Base-by-base conservation (phyloP, 805 yeast species). In the Candida hungchunana region DNA sequence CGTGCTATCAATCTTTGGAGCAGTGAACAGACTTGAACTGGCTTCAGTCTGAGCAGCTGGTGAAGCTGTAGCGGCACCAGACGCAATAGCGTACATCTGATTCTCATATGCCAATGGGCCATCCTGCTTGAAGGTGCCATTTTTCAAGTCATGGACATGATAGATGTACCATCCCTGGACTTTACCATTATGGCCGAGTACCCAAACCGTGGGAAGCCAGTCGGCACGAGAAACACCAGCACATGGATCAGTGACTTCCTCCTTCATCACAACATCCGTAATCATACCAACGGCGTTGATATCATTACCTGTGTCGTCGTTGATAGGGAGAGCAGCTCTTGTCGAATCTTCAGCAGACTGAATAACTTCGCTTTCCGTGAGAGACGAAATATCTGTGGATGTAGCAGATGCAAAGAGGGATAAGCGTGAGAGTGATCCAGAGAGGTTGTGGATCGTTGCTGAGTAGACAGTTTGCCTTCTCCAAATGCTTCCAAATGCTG, bases 321-420 rank as follows among this genome's bases (percentile, higher is more conserved):
- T 75, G 47, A 85, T 63, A 2, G 96, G 95, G 43, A 86, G 63
- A 18, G 76, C 70, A 0, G 95, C 95, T 32, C 83, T 68, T 48
- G 75, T 77, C 4, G 79, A 65, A 51, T 88, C 96, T 47, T 82
- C 82, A 4, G 71, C 57, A 7, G 79, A 79, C 20, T 62, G 62
- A 1, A 80, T 50, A 3, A 64, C 51, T 14, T 58, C 56, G 0
- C 46, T 31, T 1, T 61, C 47, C 2, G 75, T 64, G 18, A 72
- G 40, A 1, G 79, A 59, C 7, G 73, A 59, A 12, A 83, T 50
- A 36, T 84, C 95, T 3, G 83, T 67, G 0, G 93, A 75, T 17
- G 76, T 68, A 0, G 88, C 73, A 2, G 82, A 72, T 2, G 84
- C 73, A 1, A 82, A 40, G 15, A 86, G 42, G 17, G 66, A 46